Evolutionary conservation across 2,329 filamentous ascomycete genomes (phyloP).

Genomic region (Penicillium brasilianum): DNA sequence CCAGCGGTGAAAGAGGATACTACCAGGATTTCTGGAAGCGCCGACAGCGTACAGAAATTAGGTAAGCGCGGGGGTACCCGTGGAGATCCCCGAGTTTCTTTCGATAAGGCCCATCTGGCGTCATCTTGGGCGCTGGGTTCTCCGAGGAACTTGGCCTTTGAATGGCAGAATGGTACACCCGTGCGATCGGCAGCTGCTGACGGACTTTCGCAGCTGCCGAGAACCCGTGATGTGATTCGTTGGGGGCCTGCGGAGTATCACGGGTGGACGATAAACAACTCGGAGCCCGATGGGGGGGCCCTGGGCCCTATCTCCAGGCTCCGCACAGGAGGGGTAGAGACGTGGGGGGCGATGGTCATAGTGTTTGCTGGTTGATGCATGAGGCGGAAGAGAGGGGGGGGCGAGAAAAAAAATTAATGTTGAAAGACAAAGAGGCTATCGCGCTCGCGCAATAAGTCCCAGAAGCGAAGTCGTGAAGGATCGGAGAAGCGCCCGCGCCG

Average conservation of each 20-base stretch:
- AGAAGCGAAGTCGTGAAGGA: conserved; percentile 18
- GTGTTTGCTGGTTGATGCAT: not conserved
- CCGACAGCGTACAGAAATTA: conserved; percentile 31
- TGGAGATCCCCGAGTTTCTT: conserved; percentile 11
- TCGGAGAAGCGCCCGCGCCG: conserved; percentile 31
- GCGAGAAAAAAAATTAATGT: not conserved
- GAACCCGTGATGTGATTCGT: conserved; percentile 18
- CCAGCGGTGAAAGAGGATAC: conserved; percentile 22
- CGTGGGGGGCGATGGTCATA: conserved; percentile 3
- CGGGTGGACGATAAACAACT: conserved; percentile 11
- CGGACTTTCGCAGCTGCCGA: conserved; percentile 16
- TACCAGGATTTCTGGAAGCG: conserved; percentile 30
- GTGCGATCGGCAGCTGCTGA: conserved; percentile 19
- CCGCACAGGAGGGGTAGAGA: conserved; percentile 4
- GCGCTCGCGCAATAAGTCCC: conserved; percentile 6
- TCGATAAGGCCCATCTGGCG: conserved; percentile 13
- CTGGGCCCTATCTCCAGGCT: not conserved
- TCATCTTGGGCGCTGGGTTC: not conserved
- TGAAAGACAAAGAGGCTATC: conserved; percentile 14
- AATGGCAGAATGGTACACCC: not conserved
- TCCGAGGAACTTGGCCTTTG: not conserved
- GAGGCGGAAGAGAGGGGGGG: not conserved
- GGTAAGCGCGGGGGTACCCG: conserved; percentile 34
- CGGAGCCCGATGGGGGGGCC: conserved; percentile 5
- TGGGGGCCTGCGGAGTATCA: conserved; percentile 13